Conservation (phyloP, 495 filamentous ascomycete species). For the Mycothermus thermophilus region DNA sequence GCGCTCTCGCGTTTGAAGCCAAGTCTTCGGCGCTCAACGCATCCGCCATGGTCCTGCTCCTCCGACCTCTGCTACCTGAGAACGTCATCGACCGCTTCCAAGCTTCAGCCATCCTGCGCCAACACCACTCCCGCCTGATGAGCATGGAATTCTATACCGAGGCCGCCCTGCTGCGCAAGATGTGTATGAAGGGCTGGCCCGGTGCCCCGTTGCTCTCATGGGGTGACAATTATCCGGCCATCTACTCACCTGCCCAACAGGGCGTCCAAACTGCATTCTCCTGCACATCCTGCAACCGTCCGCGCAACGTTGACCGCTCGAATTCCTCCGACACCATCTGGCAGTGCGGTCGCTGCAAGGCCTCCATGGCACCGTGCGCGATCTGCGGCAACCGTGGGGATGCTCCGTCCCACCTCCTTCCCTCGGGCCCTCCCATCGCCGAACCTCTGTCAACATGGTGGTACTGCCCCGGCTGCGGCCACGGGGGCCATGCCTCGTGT, state of each 20-base stretch:
- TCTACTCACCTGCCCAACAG: constrained; percentile 43
- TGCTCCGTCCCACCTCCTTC: constrained; percentile 10
- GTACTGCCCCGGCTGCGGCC: constrained; percentile 61
- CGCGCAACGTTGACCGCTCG: constrained; percentile 35
- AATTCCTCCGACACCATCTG: constrained; percentile 24
- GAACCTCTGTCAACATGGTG: constrained; percentile 46
- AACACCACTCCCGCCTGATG: constrained; percentile 52
- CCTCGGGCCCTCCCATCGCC: background rate
- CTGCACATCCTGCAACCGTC: constrained; percentile 39
- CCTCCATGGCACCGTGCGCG: constrained; percentile 30
- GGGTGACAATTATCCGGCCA: constrained; percentile 40
- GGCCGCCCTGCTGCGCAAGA: constrained; percentile 53
- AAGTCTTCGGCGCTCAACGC: constrained; percentile 34
- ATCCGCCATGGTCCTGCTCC: constrained; percentile 36
- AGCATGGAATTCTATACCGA: constrained; percentile 51
- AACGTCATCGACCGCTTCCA: constrained; percentile 35
- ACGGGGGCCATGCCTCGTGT: constrained; percentile 60
- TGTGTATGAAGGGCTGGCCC: constrained; percentile 41
- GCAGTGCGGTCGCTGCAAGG: constrained; percentile 34
- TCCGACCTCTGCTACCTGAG: constrained; percentile 36
- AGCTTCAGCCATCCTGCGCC: constrained; percentile 41
- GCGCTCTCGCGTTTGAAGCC: constrained; percentile 33
- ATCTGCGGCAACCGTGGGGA: constrained; percentile 30
- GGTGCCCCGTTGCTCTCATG: constrained; percentile 23
- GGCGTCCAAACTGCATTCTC: constrained; percentile 31